Conservation (phyloP, 371 early-diverging fungal genomes). For the Batkoa obscura region DNA sequence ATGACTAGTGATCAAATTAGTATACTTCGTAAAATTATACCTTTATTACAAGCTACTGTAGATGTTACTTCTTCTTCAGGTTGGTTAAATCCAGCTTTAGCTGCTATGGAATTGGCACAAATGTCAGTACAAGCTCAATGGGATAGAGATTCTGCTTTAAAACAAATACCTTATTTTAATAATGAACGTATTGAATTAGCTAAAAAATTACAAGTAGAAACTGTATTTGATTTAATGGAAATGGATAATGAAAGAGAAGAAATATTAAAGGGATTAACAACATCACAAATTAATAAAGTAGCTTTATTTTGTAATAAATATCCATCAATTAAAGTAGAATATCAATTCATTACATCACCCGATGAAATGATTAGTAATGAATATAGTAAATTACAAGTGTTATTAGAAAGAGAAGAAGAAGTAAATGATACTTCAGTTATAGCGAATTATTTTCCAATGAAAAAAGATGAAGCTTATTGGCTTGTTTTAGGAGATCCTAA, state of each 20-base stretch:
- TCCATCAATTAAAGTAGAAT: constrained; percentile 74
- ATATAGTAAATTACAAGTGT: constrained; percentile 39
- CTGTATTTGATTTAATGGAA: constrained; percentile 86
- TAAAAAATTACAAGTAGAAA: constrained; percentile 41
- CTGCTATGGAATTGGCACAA: constrained; percentile 89
- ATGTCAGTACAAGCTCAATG: constrained; percentile 95
- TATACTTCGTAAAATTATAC: constrained; percentile 48
- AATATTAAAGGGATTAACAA: constrained; percentile 33
- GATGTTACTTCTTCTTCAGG: constrained; percentile 87
- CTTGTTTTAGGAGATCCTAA: constrained; percentile 69
- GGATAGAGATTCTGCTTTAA: constrained; percentile 78
- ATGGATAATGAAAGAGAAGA: constrained; percentile 72
- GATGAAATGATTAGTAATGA: constrained; percentile 35
- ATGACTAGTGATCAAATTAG: constrained; percentile 68
- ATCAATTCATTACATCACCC: constrained; percentile 33
- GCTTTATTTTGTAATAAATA: constrained; percentile 81
- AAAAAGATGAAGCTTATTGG: constrained; percentile 95
- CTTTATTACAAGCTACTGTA: constrained; percentile 80
- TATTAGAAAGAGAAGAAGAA: constrained; percentile 52
- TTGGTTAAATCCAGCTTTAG: constrained; percentile 76
- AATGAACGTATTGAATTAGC: constrained; percentile 42
- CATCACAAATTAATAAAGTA: constrained; percentile 52
- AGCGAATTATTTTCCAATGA: constrained; percentile 81
- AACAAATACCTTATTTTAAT: constrained; percentile 79
- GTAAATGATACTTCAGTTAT: constrained; percentile 31